phyloP scores from a whole-genome alignment of 2,329 filamentous ascomycete species.

The Kalmusia sp. region DNA sequence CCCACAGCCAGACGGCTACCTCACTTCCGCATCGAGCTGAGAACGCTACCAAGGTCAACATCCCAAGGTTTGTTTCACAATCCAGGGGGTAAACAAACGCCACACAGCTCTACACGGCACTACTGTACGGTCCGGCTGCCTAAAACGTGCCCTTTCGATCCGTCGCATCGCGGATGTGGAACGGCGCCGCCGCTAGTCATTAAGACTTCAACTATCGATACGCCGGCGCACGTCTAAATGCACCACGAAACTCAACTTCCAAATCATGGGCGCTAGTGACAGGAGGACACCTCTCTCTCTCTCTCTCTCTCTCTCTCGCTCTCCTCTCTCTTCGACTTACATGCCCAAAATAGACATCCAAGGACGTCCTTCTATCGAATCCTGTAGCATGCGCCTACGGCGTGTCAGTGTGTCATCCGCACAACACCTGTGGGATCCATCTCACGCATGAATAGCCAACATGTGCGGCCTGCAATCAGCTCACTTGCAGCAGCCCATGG shows the following conservation, averaged over 20 bases:
- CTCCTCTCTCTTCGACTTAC: background rate
- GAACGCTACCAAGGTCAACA: background rate
- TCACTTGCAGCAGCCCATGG: background rate
- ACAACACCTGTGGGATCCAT: background rate
- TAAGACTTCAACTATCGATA: constrained; percentile 29
- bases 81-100: constrained; percentile 13
- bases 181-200: constrained; percentile 5
- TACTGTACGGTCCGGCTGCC: constrained; percentile 14
- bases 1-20: constrained; percentile 2
- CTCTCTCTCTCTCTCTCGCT: too few species aligned
- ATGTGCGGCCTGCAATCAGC: background rate
- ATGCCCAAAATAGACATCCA: background rate
- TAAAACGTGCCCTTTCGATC: constrained; percentile 20
- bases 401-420: background rate
- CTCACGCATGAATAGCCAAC: background rate
- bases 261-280: background rate
- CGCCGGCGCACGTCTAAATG: constrained; percentile 21
- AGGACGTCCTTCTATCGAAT: background rate
- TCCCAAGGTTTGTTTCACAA: constrained; percentile 10
- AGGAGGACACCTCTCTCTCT: background rate
- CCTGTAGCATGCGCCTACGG: background rate
- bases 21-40: background rate
- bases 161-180: constrained; percentile 14
- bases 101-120: constrained; percentile 12
- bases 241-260: background rate